These are phyloP conservation scores for Rhizophagus prolifer DNA, from an alignment of 192 early-diverging fungal species.

Conservation along the genomic window DNA sequence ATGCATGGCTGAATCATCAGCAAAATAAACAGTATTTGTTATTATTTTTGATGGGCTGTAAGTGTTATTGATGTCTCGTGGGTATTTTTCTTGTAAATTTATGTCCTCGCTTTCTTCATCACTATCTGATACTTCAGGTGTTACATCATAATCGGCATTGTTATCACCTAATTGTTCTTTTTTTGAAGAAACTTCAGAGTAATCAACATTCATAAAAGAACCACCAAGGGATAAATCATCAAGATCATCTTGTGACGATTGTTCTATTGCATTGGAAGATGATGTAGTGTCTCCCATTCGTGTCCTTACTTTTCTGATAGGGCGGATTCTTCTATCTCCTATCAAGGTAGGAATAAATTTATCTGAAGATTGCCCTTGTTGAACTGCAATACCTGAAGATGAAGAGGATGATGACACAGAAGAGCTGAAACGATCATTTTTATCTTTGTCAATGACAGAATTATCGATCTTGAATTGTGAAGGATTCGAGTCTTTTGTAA, in stretches of 20 bases:
- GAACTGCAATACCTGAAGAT: not conserved
- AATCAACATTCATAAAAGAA: not conserved
- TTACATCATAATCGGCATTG: not conserved
- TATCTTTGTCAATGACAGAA: not conserved
- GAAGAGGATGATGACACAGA: not conserved
- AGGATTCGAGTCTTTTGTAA: not conserved
- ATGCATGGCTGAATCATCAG: not conserved
- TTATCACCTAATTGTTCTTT: not conserved
- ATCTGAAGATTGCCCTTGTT: not conserved
- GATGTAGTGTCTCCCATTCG: not conserved
- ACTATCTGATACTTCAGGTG: constrained; percentile 3
- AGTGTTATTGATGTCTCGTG: not conserved
- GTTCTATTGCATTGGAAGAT: not conserved
- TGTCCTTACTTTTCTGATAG: not conserved
- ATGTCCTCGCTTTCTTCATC: constrained; percentile 17
- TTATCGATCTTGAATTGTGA: not conserved
- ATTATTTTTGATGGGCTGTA: constrained; percentile 19
- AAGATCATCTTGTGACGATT: not conserved
- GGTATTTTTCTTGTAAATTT: constrained; percentile 12
- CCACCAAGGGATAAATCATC: not conserved
- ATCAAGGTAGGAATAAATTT: not conserved
- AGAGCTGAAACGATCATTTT: not conserved
- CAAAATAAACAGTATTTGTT: constrained; percentile 19
- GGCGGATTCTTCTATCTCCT: constrained; percentile 3
- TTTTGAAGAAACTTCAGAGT: not conserved